Conservation (phyloP, 306 rosid genomes). For the Oxytropis ochrocephala region DNA sequence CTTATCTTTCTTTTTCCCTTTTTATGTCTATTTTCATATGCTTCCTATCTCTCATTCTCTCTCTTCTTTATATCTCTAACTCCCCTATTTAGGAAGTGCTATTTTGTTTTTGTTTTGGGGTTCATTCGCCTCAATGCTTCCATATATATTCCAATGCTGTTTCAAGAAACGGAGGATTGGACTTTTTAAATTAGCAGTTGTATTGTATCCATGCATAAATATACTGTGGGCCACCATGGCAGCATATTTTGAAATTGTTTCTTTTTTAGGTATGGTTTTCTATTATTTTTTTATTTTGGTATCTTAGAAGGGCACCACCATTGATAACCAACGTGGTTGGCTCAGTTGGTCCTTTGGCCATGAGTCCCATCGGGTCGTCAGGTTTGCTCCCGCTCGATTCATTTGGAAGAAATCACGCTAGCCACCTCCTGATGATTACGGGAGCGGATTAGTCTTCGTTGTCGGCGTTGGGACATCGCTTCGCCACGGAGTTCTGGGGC, state of each 20-base stretch:
- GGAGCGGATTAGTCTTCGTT: too few relatives aligned
- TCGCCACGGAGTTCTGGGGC: too few relatives aligned
- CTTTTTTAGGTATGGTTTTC: neutral
- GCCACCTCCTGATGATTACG: too few relatives aligned
- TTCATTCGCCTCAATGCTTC: neutral
- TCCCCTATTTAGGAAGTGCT: neutral
- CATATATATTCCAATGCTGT: conserved; percentile 3
- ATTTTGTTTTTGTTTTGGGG: neutral
- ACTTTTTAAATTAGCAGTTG: conserved; percentile 27
- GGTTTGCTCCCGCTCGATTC: too few relatives aligned
- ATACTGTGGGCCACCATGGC: conserved; percentile 33
- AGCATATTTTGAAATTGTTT: conserved; percentile 19
- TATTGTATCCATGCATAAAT: conserved; percentile 38
- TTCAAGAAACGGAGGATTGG: conserved; percentile 20
- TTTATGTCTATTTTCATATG: neutral
- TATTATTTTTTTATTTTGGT: too few relatives aligned
- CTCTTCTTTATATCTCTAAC: neutral
- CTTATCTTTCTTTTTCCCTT: too few relatives aligned
- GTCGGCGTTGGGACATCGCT: too few relatives aligned
- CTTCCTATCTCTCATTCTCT: neutral
- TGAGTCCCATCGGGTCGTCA: too few relatives aligned
- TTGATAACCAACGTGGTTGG: too few relatives aligned
- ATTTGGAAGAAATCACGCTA: too few relatives aligned
- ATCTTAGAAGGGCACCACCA: neutral
- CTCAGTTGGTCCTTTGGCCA: too few relatives aligned